Evolutionary conservation across 345 rosid genomes (phyloP).

Genomic region (Passiflora organensis): DNA sequence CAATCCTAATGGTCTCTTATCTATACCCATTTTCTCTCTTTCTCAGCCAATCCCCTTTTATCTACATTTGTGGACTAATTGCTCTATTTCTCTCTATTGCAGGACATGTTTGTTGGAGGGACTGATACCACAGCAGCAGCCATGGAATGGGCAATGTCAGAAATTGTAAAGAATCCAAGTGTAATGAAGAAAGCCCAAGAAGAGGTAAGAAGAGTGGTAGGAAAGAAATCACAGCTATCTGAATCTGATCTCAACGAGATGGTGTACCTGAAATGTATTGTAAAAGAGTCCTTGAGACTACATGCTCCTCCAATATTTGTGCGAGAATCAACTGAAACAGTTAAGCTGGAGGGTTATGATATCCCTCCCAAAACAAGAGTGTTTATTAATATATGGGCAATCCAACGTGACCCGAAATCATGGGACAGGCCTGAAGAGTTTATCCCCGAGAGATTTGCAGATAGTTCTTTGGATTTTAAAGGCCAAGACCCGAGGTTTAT

Average conservation of each 20-base stretch:
- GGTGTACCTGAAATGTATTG: constrained; percentile 6
- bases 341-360: constrained; percentile 7
- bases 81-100: too few relatives aligned
- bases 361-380: constrained; percentile 16
- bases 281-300: constrained; percentile 8
- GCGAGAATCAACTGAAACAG: constrained; percentile 9
- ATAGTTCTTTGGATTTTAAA: neutral
- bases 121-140: too few relatives aligned
- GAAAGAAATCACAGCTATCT: constrained; percentile 6
- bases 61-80: too few relatives aligned
- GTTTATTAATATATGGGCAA: constrained; percentile 3
- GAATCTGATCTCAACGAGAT: constrained; percentile 3
- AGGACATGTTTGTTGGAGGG: too few relatives aligned
- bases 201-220: constrained; percentile 14
- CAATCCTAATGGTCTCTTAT: too few relatives aligned
- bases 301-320: constrained; percentile 8
- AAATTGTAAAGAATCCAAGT: too few relatives aligned
- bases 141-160: too few relatives aligned
- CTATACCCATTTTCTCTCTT: too few relatives aligned
- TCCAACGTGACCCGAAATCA: constrained; percentile 8
- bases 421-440: constrained; percentile 12
- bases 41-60: too few relatives aligned
- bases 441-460: constrained; percentile 11
- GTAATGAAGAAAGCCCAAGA: neutral
- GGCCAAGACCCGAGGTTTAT: neutral